Conservation (phyloP, 805 yeast genomes). For the Lachancea fermentati region DNA sequence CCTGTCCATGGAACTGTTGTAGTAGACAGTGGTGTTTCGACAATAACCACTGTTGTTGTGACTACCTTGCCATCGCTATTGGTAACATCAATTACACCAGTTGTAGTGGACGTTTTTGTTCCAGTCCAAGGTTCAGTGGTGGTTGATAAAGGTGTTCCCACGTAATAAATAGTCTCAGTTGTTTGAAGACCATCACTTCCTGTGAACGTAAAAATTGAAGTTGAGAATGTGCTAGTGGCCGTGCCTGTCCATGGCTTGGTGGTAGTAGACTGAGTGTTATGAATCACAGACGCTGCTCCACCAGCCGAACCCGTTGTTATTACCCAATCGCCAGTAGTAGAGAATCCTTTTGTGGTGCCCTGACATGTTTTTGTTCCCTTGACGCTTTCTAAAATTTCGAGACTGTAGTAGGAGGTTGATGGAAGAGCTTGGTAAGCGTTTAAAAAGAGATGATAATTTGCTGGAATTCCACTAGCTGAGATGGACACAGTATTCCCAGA, state of each 20-base stretch:
- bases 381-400: background rate
- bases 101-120: background rate
- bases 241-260: slow-evolving; percentile 5
- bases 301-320: background rate
- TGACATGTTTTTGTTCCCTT: slow-evolving; percentile 1
- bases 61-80: slow-evolving; percentile 4
- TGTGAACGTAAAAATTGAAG: slow-evolving; percentile 6
- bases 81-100: background rate
- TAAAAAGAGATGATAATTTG: slow-evolving; percentile 10
- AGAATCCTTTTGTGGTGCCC: background rate
- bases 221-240: slow-evolving; percentile 6
- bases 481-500: slow-evolving; percentile 7
- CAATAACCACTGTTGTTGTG: slow-evolving; percentile 1
- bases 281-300: background rate
- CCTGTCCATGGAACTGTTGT: background rate
- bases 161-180: slow-evolving; percentile 7
- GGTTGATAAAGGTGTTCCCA: slow-evolving; percentile 9
- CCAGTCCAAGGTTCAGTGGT: slow-evolving; percentile 1
- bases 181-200: slow-evolving; percentile 8
- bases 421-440: slow-evolving; percentile 9
- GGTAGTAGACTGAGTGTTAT: background rate
- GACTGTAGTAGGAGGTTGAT: background rate
- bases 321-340: background rate
- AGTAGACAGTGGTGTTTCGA: slow-evolving; percentile 7
- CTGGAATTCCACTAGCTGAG: slow-evolving; percentile 11